Evolutionary conservation across 2,329 filamentous ascomycete genomes (phyloP), one percentile per base, ranked within the genome.

Genomic region (Mycosphaerella arachidis): DNA sequence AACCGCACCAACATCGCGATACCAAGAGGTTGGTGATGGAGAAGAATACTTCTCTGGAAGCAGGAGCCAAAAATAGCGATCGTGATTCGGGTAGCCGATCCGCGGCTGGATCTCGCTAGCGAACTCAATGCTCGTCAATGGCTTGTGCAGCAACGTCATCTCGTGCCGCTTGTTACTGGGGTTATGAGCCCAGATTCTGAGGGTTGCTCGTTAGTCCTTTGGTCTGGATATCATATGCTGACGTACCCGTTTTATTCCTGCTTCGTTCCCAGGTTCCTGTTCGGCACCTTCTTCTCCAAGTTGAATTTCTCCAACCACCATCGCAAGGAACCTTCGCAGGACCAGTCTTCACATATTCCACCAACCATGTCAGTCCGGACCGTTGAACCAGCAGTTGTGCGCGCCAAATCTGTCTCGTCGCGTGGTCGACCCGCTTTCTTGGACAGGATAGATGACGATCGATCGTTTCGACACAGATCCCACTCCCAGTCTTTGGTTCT

Each of bases 401-500:
- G 50, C 10, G 50, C 50, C 10, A 52, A 35, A 20, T 52, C 50
- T 16, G 50, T 52, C 16, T 12, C 50, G 4, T 50, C 46, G 8
- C 46, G 46, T 6, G 30, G 27, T 20, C 27, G 27, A 18, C 50
- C 50, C 3, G 50, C 50, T 20, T 52, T 52, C 50, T 10, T 52
- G 27, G 50, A 52, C 50, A 31, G 50, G 10, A 52, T 52, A 16
- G 50, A 52, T 7, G 50, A 52, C 30, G 50, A 52, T 52, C 56
- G 56, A 1, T 58, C 50, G 31, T 27, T 48, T 31, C 52, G 52
- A 16, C 33, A 52, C 30, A 53, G 60, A 27, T 62, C 54, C 1
- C 60, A 63, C 30, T 58, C 58, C 1, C 60, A 57, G 37, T 62
- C 60, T 5, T 56, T 66, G 1, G 60, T 66, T n/a, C 59, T 61